These are phyloP conservation scores for Wallacemonas sp. DNA, from an alignment of 208 protist species.

Conservation along the genomic window DNA sequence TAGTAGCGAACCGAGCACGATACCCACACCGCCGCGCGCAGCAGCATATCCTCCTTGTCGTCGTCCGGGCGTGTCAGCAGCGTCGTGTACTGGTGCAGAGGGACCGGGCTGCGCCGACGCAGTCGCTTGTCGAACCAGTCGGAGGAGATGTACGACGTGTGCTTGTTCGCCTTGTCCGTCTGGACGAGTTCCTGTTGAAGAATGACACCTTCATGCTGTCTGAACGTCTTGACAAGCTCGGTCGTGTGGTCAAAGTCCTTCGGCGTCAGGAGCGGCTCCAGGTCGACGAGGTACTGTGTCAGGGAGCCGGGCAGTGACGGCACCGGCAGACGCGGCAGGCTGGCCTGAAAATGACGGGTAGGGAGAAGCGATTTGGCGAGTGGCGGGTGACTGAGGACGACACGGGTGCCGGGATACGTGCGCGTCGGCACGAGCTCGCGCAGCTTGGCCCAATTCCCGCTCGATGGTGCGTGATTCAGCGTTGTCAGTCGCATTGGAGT, in stretches of 20 bases:
- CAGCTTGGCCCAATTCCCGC: slow-evolving; percentile 38
- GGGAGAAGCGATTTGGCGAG: slow-evolving; percentile 38
- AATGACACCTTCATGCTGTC: slow-evolving; percentile 35
- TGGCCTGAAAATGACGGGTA: slow-evolving; percentile 83
- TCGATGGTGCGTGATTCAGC: neutral
- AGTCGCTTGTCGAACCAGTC: slow-evolving; percentile 76
- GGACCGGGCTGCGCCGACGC: slow-evolving; percentile 56
- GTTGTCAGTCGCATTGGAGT: neutral
- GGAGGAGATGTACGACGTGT: slow-evolving; percentile 86
- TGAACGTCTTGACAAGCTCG: slow-evolving; percentile 54
- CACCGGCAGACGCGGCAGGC: slow-evolving; percentile 75
- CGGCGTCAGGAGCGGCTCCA: slow-evolving; percentile 57
- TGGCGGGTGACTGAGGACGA: slow-evolving; percentile 7
- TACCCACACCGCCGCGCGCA: slow-evolving; percentile 75
- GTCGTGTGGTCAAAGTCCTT: slow-evolving; percentile 36
- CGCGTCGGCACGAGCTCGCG: slow-evolving; percentile 12
- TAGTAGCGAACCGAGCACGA: slow-evolving; percentile 71
- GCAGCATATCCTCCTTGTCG: slow-evolving; percentile 63
- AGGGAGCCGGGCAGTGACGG: slow-evolving; percentile 59
- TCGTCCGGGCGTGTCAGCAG: slow-evolving; percentile 54
- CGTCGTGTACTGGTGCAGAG: slow-evolving; percentile 58
- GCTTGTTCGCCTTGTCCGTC: slow-evolving; percentile 79
- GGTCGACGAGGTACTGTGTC: slow-evolving; percentile 46
- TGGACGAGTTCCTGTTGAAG: slow-evolving; percentile 74
- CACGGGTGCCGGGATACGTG: neutral